Percentiles rank a stretch among this genome's conserved stretches.
Conservation (phyloP, 2,329 filamentous ascomycete species). For the Diaporthe batatas region DNA sequence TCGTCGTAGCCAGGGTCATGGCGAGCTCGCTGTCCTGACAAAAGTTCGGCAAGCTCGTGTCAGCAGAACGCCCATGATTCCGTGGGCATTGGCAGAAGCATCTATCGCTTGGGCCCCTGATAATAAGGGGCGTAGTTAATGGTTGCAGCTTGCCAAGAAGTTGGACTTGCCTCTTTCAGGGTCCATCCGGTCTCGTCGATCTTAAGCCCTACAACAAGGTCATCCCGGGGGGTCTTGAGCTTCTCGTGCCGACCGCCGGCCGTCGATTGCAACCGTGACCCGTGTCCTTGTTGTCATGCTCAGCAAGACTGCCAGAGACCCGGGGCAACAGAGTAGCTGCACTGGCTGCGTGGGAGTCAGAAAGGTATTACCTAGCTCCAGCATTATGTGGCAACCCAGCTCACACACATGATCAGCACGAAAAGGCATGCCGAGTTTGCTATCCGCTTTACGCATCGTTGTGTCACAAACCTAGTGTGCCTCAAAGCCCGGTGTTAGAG, state of each 20-base stretch:
- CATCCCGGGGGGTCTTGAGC: slow-evolving; percentile 6
- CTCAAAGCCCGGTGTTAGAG: background rate
- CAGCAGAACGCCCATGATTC: background rate
- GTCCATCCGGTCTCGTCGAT: slow-evolving; percentile 16
- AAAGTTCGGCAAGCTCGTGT: background rate
- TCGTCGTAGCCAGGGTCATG: background rate
- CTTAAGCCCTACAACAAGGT: slow-evolving; percentile 11
- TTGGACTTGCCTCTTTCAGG: slow-evolving; percentile 21
- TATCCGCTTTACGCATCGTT: background rate
- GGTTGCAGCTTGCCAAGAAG: slow-evolving; percentile 11
- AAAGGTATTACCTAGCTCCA: slow-evolving; percentile 7
- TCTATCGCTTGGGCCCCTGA: slow-evolving; percentile 3
- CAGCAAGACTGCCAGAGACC: background rate
- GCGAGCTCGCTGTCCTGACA: background rate
- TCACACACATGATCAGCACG: slow-evolving; percentile 6
- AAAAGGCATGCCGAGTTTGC: background rate
- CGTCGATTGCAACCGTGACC: slow-evolving; percentile 10
- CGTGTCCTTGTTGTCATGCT: background rate
- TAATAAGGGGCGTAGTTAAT: slow-evolving; percentile 15
- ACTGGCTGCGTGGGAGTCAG: background rate
- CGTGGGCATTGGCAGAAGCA: background rate
- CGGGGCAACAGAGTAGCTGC: background rate
- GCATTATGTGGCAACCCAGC: background rate
- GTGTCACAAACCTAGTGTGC: slow-evolving; percentile 9
- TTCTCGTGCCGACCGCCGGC: slow-evolving; percentile 26